Evolutionary conservation across 257 asterid species (phyloP).

Genomic region (Misopates orontium): DNA sequence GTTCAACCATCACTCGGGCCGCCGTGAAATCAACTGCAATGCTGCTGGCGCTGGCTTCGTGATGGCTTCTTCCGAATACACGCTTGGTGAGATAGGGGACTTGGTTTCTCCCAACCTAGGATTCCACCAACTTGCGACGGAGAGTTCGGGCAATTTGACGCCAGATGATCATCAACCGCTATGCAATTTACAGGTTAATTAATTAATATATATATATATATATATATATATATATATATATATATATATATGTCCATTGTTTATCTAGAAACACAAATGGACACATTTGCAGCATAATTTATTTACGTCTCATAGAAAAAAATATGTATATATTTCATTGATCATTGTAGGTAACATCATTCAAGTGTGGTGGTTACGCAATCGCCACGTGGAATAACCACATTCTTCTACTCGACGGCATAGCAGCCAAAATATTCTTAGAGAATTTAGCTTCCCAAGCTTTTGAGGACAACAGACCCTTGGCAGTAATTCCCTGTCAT

Average conservation of each 20-base stretch:
- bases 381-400: conserved; percentile 70
- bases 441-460: conserved; percentile 84
- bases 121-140: conserved; percentile 35
- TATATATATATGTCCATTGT: too few relatives aligned
- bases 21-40: conserved; percentile 44
- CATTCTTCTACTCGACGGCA: conserved; percentile 68
- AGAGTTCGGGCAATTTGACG: conserved; percentile 25
- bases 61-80: conserved; percentile 40
- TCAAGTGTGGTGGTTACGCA: conserved; percentile 83
- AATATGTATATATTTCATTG: too few relatives aligned
- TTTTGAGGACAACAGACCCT: conserved; percentile 53
- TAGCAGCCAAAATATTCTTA: conserved; percentile 62
- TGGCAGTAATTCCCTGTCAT: conserved; percentile 54
- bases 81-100: conserved; percentile 40
- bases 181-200: conserved; percentile 10
- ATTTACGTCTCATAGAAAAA: too few relatives aligned
- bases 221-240: too few relatives aligned
- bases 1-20: conserved; percentile 30
- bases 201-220: too few relatives aligned
- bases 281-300: too few relatives aligned
- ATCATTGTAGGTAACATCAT: conserved; percentile 63
- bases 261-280: too few relatives aligned
- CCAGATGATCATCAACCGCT: too few relatives aligned
- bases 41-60: conserved; percentile 36
- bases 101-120: conserved; percentile 47